These are phyloP conservation scores for Suhomyces vadensis DNA, from an alignment of 805 yeast genomes.

Conservation along the genomic window DNA sequence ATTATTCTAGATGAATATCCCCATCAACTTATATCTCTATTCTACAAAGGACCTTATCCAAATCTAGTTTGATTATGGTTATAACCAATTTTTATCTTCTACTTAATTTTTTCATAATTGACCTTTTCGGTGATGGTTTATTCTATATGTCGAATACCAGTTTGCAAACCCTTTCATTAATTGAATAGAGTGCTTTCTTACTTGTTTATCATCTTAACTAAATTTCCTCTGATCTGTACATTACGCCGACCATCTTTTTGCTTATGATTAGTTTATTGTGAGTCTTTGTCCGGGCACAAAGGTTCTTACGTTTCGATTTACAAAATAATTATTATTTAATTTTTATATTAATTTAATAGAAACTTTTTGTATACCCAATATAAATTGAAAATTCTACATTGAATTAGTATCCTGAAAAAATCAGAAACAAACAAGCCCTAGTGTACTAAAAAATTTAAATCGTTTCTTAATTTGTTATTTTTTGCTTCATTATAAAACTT, in stretches of 20 bases:
- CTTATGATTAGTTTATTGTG: not conserved
- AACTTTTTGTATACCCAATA: no score
- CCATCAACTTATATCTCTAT: not conserved
- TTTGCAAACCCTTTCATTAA: not conserved
- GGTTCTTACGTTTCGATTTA: no score
- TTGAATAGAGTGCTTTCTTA: not conserved
- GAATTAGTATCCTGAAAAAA: no score
- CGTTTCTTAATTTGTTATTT: no score
- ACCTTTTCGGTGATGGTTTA: not conserved
- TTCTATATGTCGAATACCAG: not conserved
- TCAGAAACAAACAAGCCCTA: no score
- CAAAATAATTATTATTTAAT: no score
- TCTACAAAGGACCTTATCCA: not conserved
- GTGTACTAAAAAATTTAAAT: not conserved
- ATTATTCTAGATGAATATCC: not conserved
- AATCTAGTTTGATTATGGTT: not conserved
- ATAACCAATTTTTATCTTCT: not conserved
- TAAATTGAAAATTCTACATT: no score
- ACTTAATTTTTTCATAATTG: not conserved
- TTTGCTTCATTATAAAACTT: not conserved
- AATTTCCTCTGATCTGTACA: no score
- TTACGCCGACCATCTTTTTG: no score
- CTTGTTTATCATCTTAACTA: no score
- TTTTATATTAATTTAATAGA: no score
- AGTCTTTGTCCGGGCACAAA: no score